phyloP scores from a whole-genome alignment of 495 filamentous ascomycete species.

The Annulohypoxylon maeteangense region DNA sequence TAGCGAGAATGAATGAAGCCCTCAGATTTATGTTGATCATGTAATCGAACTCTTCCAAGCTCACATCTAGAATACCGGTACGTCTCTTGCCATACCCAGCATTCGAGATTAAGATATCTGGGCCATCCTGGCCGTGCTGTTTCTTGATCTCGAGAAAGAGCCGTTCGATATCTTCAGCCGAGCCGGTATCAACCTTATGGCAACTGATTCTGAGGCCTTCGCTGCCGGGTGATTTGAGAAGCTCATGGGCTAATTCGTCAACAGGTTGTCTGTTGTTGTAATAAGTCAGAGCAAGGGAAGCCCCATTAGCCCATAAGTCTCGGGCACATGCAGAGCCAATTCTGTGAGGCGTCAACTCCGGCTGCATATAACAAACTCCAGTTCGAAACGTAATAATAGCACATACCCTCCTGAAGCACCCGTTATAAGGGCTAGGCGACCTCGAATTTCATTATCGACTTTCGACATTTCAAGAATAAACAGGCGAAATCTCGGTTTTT shows the following conservation, averaged over 20 bases:
- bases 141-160: constrained; percentile 65
- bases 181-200: constrained; percentile 67
- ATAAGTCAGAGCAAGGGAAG: constrained; percentile 71
- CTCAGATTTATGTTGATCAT: constrained; percentile 73
- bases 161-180: constrained; percentile 59
- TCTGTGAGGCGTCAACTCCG: constrained; percentile 48
- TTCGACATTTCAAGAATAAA: constrained; percentile 31
- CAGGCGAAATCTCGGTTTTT: background rate
- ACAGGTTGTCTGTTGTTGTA: constrained; percentile 62
- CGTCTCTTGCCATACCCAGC: constrained; percentile 51
- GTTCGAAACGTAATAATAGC: constrained; percentile 11
- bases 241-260: constrained; percentile 55
- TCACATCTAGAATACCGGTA: constrained; percentile 51
- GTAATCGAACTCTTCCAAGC: constrained; percentile 72
- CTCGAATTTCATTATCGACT: constrained; percentile 63
- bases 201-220: constrained; percentile 59
- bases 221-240: constrained; percentile 37
- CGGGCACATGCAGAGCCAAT: constrained; percentile 71
- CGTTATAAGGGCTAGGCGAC: constrained; percentile 71
- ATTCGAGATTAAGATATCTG: constrained; percentile 71
- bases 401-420: constrained; percentile 73
- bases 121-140: constrained; percentile 61
- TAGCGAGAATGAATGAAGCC: constrained; percentile 71
- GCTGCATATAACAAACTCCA: background rate
- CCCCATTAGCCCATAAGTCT: constrained; percentile 63